These are phyloP conservation scores for Ascobolus immersus DNA, from an alignment of 495 filamentous ascomycete species.

Conservation along the genomic window DNA sequence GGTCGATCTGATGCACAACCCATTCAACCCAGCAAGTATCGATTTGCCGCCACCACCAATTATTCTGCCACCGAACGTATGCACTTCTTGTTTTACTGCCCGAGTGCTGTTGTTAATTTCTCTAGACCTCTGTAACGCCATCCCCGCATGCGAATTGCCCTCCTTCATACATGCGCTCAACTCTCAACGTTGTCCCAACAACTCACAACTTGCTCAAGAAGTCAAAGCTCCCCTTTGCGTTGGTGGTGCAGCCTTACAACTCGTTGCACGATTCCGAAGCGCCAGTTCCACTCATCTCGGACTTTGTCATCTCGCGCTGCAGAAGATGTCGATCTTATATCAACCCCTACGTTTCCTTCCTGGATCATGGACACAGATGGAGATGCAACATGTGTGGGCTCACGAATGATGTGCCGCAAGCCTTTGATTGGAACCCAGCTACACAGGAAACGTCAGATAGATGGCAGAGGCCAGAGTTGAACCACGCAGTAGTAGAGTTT, in stretches of 20 bases:
- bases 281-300: conserved; percentile 67
- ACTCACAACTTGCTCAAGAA: conserved; percentile 83
- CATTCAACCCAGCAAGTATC: conserved; percentile 78
- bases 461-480: conserved; percentile 72
- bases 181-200: conserved; percentile 75
- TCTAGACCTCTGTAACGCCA: conserved; percentile 66
- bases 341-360: conserved; percentile 86
- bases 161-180: conserved; percentile 85
- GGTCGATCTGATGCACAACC: conserved; percentile 70
- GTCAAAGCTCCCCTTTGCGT: conserved; percentile 78
- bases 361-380: conserved; percentile 94
- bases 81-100: conserved; percentile 18
- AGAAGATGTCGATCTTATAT: conserved; percentile 89
- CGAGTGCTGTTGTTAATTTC: conserved; percentile 4
- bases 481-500: conserved; percentile 85
- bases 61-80: conserved; percentile 71
- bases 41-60: conserved; percentile 82
- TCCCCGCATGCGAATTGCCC: conserved; percentile 81
- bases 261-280: conserved; percentile 84
- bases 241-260: conserved; percentile 86
- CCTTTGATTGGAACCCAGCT: conserved; percentile 90
- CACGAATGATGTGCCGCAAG: conserved; percentile 93
- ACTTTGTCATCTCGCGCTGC: conserved; percentile 92
- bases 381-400: conserved; percentile 99
- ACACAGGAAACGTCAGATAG: conserved; percentile 72